Conservation (phyloP, 75 land plant genomes). For the Azolla pinnata region DNA sequence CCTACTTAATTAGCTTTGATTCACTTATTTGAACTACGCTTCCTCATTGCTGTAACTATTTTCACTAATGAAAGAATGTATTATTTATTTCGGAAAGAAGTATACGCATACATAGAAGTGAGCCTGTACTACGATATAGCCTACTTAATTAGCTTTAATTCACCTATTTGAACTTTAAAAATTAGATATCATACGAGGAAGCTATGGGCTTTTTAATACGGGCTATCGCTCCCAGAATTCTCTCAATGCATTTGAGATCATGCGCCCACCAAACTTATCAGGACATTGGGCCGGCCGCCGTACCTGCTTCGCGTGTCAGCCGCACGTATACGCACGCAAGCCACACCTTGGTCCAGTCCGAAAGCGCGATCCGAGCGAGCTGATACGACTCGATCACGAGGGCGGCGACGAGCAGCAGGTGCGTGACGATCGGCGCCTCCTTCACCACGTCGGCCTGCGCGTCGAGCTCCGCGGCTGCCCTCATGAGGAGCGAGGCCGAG, state of each 20-base stretch:
- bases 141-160: too few relatives aligned
- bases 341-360: constrained; percentile 1
- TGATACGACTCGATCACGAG: neutral
- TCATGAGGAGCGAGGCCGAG: neutral
- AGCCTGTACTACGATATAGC: too few relatives aligned
- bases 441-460: neutral
- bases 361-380: neutral
- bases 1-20: too few relatives aligned
- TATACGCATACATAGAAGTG: too few relatives aligned
- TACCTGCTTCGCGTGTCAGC: neutral
- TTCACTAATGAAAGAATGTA: too few relatives aligned
- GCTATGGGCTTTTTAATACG: too few relatives aligned
- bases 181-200: too few relatives aligned
- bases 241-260: neutral
- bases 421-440: neutral
- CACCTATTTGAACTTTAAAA: too few relatives aligned
- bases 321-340: neutral
- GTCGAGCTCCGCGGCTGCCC: neutral
- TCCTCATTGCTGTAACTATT: too few relatives aligned
- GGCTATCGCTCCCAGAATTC: neutral
- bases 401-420: neutral
- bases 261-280: neutral
- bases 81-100: too few relatives aligned
- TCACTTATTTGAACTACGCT: too few relatives aligned
- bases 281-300: neutral